A percentile compares a stretch with the other conserved stretches of the same genome.
Conservation (phyloP, 2,329 filamentous ascomycete genomes). For the Coniochaeta hoffmannii region DNA sequence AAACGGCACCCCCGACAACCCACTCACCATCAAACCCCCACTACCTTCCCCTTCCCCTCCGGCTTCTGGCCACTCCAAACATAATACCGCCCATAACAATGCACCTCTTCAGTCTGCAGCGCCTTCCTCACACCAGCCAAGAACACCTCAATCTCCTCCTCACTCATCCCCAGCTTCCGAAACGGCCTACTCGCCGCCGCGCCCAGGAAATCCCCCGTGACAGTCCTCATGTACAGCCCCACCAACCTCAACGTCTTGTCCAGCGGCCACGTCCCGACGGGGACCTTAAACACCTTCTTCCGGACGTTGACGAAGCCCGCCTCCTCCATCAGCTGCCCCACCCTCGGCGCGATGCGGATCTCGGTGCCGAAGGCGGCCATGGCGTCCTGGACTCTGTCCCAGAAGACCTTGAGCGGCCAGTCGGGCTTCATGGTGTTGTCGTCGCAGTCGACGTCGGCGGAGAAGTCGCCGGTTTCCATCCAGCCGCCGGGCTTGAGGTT, state of each 20-base stretch:
- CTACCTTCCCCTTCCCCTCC: not conserved
- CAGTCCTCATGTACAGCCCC: slow-evolving; percentile 27
- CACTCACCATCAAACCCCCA: no score
- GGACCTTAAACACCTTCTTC: slow-evolving; percentile 27
- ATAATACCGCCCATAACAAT: slow-evolving; percentile 29
- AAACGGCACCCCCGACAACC: no score
- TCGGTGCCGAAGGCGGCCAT: slow-evolving; percentile 24
- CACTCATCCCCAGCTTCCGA: slow-evolving; percentile 4
- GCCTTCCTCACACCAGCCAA: slow-evolving; percentile 10
- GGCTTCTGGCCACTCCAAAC: slow-evolving; percentile 30
- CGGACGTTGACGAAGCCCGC: slow-evolving; percentile 33
- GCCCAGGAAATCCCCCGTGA: slow-evolving; percentile 24
- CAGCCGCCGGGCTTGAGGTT: slow-evolving; percentile 33
- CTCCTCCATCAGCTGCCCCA: slow-evolving; percentile 21
- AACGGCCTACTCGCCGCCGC: slow-evolving; percentile 26
- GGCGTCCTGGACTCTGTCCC: slow-evolving; percentile 10
- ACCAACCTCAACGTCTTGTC: slow-evolving; percentile 26
- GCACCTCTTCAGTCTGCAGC: slow-evolving; percentile 21
- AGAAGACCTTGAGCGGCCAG: slow-evolving; percentile 23
- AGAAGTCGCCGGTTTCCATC: slow-evolving; percentile 37
- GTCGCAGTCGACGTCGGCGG: slow-evolving; percentile 27
- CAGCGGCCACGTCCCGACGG: slow-evolving; percentile 31
- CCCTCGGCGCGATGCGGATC: slow-evolving; percentile 15
- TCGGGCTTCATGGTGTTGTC: slow-evolving; percentile 30
- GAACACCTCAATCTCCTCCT: slow-evolving; percentile 8